These are phyloP conservation scores for Paramecium sexaurelia DNA, from an alignment of 73 alveolate genomes.

Conservation along the genomic window DNA sequence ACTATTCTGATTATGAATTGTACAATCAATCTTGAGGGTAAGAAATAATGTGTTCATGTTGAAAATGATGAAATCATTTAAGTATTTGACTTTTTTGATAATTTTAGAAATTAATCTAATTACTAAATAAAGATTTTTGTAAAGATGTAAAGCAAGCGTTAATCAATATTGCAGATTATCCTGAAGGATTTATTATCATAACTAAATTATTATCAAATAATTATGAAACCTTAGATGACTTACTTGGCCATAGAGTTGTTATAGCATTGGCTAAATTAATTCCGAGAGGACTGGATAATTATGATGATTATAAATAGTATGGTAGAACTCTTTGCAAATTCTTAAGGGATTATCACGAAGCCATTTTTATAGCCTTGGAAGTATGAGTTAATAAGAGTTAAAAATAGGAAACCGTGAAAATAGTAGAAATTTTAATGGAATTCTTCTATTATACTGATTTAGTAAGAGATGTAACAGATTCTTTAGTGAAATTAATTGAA, in stretches of 20 bases:
- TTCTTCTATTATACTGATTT: constrained; percentile 44
- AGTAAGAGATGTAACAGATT: constrained; percentile 26
- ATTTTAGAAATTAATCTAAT: constrained; percentile 47
- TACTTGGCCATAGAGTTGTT: constrained; percentile 32
- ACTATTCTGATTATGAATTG: constrained; percentile 65
- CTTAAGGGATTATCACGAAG: constrained; percentile 5
- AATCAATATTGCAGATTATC: constrained; percentile 64
- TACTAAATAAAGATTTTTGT: constrained; percentile 58
- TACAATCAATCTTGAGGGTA: constrained; percentile 64
- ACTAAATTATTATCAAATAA: constrained; percentile 46
- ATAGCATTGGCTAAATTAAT: constrained; percentile 28
- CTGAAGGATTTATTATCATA: constrained; percentile 65
- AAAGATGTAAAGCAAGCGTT: constrained; percentile 65
- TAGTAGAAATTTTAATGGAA: constrained; percentile 8
- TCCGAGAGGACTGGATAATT: constrained; percentile 1
- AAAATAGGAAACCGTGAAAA: constrained; percentile 46
- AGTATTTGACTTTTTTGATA: neutral
- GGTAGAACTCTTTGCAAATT: constrained; percentile 41
- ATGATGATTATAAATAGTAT: constrained; percentile 25
- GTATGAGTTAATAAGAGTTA: constrained; percentile 27
- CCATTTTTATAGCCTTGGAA: constrained; percentile 26
- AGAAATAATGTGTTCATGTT: constrained; percentile 59
- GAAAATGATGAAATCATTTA: constrained; percentile 58
- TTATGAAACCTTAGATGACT: constrained; percentile 31
- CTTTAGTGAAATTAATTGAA: neutral